phyloP scores from a whole-genome alignment of 306 rosid species.

The Lathyrus tuberosus region DNA sequence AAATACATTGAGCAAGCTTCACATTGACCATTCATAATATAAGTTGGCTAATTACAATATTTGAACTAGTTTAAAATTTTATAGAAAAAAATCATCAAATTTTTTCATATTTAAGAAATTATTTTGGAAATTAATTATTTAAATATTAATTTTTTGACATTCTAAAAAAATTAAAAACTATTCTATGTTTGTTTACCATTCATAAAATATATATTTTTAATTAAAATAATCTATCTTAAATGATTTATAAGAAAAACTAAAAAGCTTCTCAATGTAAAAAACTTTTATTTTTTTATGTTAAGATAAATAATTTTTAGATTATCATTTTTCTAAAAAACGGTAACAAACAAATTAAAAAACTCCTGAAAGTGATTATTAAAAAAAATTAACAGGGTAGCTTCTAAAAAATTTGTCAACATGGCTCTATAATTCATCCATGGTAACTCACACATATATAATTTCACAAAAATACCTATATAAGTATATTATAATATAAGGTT shows the following conservation, averaged over 20 bases:
- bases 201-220: too few relatives aligned
- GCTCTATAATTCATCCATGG: background rate
- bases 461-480: too few relatives aligned
- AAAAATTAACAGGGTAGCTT: background rate
- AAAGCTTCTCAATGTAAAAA: background rate
- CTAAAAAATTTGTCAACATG: background rate
- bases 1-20: background rate
- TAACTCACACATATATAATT: too few relatives aligned
- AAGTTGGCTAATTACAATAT: background rate
- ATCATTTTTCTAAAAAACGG: too few relatives aligned
- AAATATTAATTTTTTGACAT: background rate
- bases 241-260: background rate
- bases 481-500: too few relatives aligned
- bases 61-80: too few relatives aligned
- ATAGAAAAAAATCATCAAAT: background rate
- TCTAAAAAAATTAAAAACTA: background rate
- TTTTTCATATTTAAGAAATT: too few relatives aligned
- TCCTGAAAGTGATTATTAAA: background rate
- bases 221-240: background rate
- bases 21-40: background rate
- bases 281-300: too few relatives aligned
- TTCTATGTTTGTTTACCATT: background rate
- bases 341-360: background rate
- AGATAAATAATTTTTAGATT: background rate
- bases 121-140: background rate